A percentile compares a stretch with the other conserved stretches of the same genome.
Conservation (phyloP, 768 basidiomycete genomes). For the Collybia sp. region DNA sequence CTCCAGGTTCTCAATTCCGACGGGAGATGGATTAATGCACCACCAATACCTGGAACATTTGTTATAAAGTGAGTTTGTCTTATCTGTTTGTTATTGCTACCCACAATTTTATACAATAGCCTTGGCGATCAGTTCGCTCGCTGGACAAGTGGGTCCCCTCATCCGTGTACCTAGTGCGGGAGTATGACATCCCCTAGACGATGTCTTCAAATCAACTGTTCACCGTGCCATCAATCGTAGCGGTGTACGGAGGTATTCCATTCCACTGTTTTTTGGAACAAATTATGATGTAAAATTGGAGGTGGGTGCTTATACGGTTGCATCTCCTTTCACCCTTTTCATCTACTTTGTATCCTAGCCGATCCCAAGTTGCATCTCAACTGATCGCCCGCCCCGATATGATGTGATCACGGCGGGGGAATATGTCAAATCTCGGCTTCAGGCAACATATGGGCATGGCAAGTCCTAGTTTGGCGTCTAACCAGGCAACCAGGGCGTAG, state of each 20-base stretch:
- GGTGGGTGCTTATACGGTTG: conserved; percentile 23
- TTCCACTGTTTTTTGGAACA: conserved; percentile 30
- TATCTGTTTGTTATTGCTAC: not conserved
- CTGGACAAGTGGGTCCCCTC: conserved; percentile 70
- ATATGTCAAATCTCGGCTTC: conserved; percentile 58
- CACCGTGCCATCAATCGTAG: conserved; percentile 67
- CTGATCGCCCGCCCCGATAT: conserved; percentile 38
- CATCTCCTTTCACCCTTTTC: too few species aligned
- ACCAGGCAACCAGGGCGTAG: too few species aligned
- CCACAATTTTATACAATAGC: conserved; percentile 21
- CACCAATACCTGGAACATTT: conserved; percentile 73
- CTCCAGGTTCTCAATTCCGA: conserved; percentile 79
- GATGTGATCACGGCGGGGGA: conserved; percentile 66
- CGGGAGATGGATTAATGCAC: conserved; percentile 79
- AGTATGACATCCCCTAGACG: conserved; percentile 36
- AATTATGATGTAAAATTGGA: conserved; percentile 66
- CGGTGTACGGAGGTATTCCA: conserved; percentile 53
- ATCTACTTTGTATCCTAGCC: conserved; percentile 18
- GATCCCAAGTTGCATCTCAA: conserved; percentile 29
- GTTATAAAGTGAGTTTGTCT: conserved; percentile 69
- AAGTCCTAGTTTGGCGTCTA: too few species aligned
- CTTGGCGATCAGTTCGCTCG: conserved; percentile 86
- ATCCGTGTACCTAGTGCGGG: too few species aligned
- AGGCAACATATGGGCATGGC: conserved; percentile 42
- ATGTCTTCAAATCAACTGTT: conserved; percentile 69